Conservation (phyloP, 768 basidiomycete genomes). For the Boletus rubropictus region DNA sequence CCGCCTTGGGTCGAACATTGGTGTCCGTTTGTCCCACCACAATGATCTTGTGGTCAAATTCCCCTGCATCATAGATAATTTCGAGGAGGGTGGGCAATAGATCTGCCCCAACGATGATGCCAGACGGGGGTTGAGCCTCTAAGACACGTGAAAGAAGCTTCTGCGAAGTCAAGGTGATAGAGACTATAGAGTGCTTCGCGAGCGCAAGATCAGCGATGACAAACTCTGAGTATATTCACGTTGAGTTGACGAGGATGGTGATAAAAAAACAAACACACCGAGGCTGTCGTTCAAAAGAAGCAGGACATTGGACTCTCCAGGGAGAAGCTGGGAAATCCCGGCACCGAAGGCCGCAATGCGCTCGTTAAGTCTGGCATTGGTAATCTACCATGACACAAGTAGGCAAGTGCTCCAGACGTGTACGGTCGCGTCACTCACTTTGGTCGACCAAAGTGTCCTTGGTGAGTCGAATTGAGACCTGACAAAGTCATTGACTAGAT, state of each 20-base stretch:
- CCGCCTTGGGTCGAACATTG: conserved; percentile 42
- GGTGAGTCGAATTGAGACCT: conserved; percentile 59
- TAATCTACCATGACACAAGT: conserved; percentile 46
- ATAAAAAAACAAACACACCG: conserved; percentile 39
- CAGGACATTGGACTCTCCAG: conserved; percentile 62
- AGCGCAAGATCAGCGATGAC: conserved; percentile 76
- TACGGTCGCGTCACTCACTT: conserved; percentile 39
- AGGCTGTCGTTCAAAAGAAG: conserved; percentile 74
- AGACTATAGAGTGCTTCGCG: conserved; percentile 60
- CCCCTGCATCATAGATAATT: conserved; percentile 56
- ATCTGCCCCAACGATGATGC: conserved; percentile 63
- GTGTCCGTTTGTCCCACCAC: conserved; percentile 62
- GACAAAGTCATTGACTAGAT: conserved; percentile 61
- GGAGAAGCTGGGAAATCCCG: conserved; percentile 56
- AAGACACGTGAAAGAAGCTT: conserved; percentile 59
- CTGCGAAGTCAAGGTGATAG: conserved; percentile 57
- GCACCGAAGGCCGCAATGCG: conserved; percentile 69
- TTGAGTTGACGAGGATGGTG: background rate
- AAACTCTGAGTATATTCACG: conserved; percentile 48
- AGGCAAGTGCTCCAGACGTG: background rate
- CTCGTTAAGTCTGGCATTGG: conserved; percentile 64
- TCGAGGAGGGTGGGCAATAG: conserved; percentile 69
- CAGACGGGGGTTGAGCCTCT: conserved; percentile 61
- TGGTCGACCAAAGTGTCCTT: conserved; percentile 75
- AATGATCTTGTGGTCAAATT: conserved; percentile 54